Base-by-base conservation (phyloP, 306 rosid species). In the Fragaria ananassa region DNA sequence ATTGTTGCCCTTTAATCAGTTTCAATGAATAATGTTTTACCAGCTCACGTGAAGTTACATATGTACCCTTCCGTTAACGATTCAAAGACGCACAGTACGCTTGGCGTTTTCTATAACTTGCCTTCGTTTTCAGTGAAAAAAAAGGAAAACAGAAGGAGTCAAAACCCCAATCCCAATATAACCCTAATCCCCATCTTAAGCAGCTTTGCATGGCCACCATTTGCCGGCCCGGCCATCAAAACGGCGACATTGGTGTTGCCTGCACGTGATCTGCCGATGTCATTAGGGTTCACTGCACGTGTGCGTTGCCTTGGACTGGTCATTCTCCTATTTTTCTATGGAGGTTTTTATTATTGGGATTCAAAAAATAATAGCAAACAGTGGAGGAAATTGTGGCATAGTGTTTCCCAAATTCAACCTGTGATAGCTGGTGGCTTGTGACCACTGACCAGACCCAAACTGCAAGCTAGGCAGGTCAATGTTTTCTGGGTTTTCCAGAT, bases 401-500 rank as follows among this genome's bases (percentile, higher is more conserved):
- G 41, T 44, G 62, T 27, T 18, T 77, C 27, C 21, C 42, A 39
- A 35, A 6, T 19, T 37, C 51, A 49, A 79, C 14, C 35, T 15
- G 45, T 35, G 69, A 64, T 15, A 21, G 69, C 69, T 64, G 17
- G 67, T 18, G 62, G 25, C 2, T 9, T 29, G 45, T 47, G 74
- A 50, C 62, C 14, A 18, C 74, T 17, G 76, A 86, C 71, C 88
- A 75, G 80, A 47, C 70, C 69, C 77, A 39, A 42, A 25, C 79
- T 82, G 58, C 63, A 53, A 71, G 47, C 75, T 51, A 57, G 66
- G 64, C 47, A 72, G 49, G 10, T 67, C 78, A 69, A 71, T 90
- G 84, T 86, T 87, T 83, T 83, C 85, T 81, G 87, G 72, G 53
- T 63, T 79, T 82, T 64, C 37, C 80, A 82, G 91, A 91, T 87